A percentile compares a stretch with the other conserved stretches of the same genome.
phyloP scores from a whole-genome alignment of 1,284 basidiomycete genomes.

The Golubevia pallescens region DNA sequence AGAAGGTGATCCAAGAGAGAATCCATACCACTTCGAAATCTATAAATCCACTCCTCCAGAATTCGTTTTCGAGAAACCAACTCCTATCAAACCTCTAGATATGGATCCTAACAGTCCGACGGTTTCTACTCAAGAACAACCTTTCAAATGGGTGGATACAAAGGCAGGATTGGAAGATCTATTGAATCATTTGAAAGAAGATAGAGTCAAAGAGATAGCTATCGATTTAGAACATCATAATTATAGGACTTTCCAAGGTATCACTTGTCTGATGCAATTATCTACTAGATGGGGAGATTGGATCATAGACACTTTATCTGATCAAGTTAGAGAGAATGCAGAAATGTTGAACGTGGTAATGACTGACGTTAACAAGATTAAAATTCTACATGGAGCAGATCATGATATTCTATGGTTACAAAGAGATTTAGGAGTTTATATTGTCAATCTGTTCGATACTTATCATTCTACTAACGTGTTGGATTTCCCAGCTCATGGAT shows the following conservation, averaged over 20 bases:
- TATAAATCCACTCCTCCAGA: conserved; percentile 23
- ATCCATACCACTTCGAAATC: conserved; percentile 59
- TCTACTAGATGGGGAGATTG: conserved; percentile 84
- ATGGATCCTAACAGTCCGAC: no score
- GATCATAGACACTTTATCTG: conserved; percentile 79
- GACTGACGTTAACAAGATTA: conserved; percentile 81
- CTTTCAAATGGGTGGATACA: no score
- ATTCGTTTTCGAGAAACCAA: conserved; percentile 2
- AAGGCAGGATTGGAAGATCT: neutral
- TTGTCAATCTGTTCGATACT: conserved; percentile 95
- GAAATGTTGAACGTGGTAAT: conserved; percentile 74
- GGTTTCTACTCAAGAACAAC: no score
- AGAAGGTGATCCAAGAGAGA: conserved; percentile 52
- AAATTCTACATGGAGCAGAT: conserved; percentile 86
- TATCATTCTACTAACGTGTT: conserved; percentile 85
- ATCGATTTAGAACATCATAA: conserved; percentile 93
- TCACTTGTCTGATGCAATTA: conserved; percentile 84
- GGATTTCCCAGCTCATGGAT: conserved; percentile 77
- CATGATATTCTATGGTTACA: conserved; percentile 96
- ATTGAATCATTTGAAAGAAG: neutral
- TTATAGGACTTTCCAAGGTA: conserved; percentile 81
- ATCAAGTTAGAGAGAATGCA: conserved; percentile 75
- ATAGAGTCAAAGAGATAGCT: conserved; percentile 77
- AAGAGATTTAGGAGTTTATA: conserved; percentile 89
- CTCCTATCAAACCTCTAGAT: neutral